These are phyloP conservation scores for Entamoeba moshkovskii DNA, from an alignment of 208 protist species.

Conservation along the genomic window DNA sequence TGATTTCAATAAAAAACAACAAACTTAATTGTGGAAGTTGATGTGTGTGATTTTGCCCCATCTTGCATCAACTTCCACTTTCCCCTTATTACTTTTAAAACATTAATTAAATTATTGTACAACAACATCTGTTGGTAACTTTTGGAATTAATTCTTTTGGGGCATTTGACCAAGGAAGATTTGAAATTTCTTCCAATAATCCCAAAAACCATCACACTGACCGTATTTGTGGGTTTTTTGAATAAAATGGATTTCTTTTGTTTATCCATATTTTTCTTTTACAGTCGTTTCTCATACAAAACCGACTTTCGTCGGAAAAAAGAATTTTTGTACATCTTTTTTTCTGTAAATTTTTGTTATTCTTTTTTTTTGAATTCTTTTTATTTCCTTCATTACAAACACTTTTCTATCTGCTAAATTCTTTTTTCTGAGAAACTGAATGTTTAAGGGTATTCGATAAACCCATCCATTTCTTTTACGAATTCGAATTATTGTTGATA, in stretches of 20 bases:
- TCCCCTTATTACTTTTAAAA: too few species aligned
- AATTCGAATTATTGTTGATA: not conserved
- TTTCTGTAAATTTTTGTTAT: not conserved
- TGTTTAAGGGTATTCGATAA: not conserved
- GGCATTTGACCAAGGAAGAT: not conserved
- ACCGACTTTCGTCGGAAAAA: not conserved
- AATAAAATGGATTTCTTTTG: not conserved
- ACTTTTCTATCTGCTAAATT: not conserved
- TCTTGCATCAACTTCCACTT: too few species aligned
- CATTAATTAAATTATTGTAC: too few species aligned
- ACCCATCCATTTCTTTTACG: not conserved
- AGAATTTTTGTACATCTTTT: not conserved
- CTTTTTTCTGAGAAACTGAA: not conserved
- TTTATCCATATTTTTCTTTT: not conserved
- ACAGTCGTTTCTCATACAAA: not conserved
- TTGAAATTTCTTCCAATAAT: not conserved
- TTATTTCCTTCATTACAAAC: not conserved
- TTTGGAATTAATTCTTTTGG: too few species aligned
- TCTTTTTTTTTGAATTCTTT: not conserved
- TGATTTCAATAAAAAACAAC: too few species aligned
- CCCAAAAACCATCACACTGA: not conserved
- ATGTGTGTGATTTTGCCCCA: too few species aligned
- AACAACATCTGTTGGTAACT: too few species aligned
- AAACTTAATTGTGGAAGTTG: too few species aligned
- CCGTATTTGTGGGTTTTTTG: not conserved